Percentiles rank a stretch among this genome's conserved stretches.
Conservation (phyloP, 1,139 yeast genomes). For the Blastobotrys persicus region DNA sequence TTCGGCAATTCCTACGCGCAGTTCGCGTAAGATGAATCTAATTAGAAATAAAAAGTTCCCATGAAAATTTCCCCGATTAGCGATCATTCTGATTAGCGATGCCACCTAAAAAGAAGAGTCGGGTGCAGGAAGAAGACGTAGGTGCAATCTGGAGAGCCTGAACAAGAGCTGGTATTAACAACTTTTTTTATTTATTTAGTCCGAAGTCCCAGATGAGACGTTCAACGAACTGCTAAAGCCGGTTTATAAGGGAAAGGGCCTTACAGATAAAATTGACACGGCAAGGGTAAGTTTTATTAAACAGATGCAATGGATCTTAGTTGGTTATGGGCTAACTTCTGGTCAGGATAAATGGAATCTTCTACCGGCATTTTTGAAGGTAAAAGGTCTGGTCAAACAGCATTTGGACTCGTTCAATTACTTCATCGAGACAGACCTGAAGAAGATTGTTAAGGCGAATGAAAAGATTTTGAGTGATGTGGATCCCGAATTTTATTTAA, state of each 20-base stretch:
- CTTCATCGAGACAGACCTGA: slow-evolving; percentile 89
- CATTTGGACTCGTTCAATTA: slow-evolving; percentile 96
- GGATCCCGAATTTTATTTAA: slow-evolving; percentile 92
- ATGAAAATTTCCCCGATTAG: neutral
- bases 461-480: slow-evolving; percentile 88
- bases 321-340: slow-evolving; percentile 18
- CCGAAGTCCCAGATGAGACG: slow-evolving; percentile 22
- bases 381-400: slow-evolving; percentile 94
- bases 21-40: neutral
- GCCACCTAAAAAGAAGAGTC: slow-evolving; percentile 9
- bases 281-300: slow-evolving; percentile 45
- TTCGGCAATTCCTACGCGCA: neutral
- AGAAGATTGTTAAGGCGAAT: slow-evolving; percentile 88
- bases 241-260: slow-evolving; percentile 75
- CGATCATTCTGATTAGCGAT: slow-evolving; percentile 2
- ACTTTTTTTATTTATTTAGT: no score
- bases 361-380: slow-evolving; percentile 90
- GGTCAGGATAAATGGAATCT: slow-evolving; percentile 87
- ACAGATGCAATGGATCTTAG: neutral
- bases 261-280: slow-evolving; percentile 85
- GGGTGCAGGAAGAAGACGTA: neutral
- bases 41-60: neutral
- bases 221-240: slow-evolving; percentile 79
- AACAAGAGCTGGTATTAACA: neutral
- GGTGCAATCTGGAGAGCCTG: neutral